These are phyloP conservation scores for Amauroascus verrucosus DNA, from an alignment of 2,329 filamentous ascomycete species.

Conservation along the genomic window DNA sequence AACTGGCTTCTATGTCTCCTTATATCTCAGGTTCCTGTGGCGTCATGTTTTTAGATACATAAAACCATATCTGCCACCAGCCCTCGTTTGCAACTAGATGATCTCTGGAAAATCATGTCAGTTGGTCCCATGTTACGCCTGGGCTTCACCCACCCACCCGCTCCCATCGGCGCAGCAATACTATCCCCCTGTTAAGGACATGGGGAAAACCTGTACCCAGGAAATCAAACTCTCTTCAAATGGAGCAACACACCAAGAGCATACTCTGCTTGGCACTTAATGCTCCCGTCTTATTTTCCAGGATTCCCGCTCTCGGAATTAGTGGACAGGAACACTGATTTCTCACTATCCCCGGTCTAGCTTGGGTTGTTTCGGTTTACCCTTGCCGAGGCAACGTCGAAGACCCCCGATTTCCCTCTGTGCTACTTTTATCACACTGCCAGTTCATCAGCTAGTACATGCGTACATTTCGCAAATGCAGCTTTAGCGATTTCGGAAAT, in stretches of 20 bases:
- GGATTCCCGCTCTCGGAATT: neutral
- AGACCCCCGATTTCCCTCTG: neutral
- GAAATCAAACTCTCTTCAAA: neutral
- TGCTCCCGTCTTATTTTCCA: neutral
- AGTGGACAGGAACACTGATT: neutral
- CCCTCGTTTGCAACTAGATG: too few relatives aligned
- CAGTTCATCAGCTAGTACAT: neutral
- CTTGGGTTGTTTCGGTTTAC: neutral
- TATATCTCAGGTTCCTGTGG: too few relatives aligned
- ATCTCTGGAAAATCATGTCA: neutral
- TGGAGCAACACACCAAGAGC: too few relatives aligned
- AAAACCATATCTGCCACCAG: too few relatives aligned
- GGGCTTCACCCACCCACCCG: neutral
- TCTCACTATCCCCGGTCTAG: neutral
- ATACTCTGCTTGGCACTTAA: neutral
- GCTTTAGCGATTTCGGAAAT: neutral
- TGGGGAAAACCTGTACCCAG: neutral
- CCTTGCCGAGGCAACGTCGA: neutral
- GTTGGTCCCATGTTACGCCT: neutral
- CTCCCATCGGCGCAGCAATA: neutral
- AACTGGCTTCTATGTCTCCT: too few relatives aligned
- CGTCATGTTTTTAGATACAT: too few relatives aligned
- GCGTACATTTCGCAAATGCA: neutral
- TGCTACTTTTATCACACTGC: neutral
- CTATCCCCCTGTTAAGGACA: neutral